phyloP scores from a whole-genome alignment of 331 rosid species.

The Cydonia oblonga region DNA sequence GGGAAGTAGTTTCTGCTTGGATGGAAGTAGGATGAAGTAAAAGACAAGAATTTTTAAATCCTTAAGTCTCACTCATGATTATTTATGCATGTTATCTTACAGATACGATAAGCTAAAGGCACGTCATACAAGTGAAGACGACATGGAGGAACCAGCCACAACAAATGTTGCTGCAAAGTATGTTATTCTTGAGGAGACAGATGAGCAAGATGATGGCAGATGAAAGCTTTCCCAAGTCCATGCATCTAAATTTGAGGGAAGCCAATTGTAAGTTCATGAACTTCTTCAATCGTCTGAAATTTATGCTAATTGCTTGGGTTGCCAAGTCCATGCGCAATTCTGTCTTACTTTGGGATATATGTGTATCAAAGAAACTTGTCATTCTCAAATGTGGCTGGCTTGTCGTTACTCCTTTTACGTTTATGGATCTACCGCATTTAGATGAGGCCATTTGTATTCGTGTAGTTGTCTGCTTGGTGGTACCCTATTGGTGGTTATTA shows the following conservation, averaged over 20 bases:
- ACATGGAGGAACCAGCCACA: constrained; percentile 17
- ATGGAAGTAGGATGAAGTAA: not conserved
- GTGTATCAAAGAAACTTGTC: not conserved
- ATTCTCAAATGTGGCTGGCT: not conserved
- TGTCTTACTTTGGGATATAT: not conserved
- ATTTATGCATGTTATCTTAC: constrained; percentile 1
- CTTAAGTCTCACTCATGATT: not conserved
- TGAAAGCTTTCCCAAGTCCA: constrained; percentile 17
- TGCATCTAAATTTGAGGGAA: constrained; percentile 1
- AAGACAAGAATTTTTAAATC: not conserved
- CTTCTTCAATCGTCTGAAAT: not conserved
- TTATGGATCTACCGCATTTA: not conserved
- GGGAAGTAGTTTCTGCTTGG: not conserved
- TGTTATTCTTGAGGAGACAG: constrained; percentile 82
- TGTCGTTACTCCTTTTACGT: too few species aligned
- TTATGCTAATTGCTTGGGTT: not conserved
- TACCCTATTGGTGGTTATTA: too few species aligned
- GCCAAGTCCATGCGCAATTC: not conserved
- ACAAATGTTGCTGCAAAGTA: constrained; percentile 49
- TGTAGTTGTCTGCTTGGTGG: not conserved
- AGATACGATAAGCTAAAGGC: constrained; percentile 72
- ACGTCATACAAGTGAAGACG: constrained; percentile 34
- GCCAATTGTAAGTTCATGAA: not conserved
- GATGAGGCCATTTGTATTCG: not conserved
- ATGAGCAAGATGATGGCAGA: constrained; percentile 46